Evolutionary conservation across 2,329 filamentous ascomycete genomes (phyloP), one percentile per base, ranked within the genome.

Genomic region (Balansia obtecta): DNA sequence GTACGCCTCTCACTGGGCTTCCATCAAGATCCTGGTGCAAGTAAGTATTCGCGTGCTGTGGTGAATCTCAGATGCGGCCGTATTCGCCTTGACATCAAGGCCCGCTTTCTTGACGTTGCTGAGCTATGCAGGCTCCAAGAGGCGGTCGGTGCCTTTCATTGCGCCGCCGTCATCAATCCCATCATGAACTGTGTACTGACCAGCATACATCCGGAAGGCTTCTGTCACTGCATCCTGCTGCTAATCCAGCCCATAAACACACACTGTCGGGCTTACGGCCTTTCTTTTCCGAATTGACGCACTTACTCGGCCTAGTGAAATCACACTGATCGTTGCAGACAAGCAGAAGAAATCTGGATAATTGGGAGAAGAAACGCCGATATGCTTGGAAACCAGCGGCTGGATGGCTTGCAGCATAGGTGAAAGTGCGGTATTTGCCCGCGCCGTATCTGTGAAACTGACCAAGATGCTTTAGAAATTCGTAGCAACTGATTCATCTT

Each of bases 241-340:
- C 15, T 12, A 37, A 4, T 37, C 15, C 34, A 12, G 15, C 34
- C 34, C n/a, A 41, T n/a, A 18, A 20, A 41, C 10, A 7, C 39
- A 18, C 39, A 41, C 4, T 13, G 39, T 41, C 53, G 53, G 18
- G 46, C 53, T 3, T 56, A 54, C 49, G 54, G 43, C n/a, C 53
- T 59, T 41, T 61, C 53, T 59, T 41, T 61, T 18, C 41, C 56
- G 3, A 55, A 59, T 45, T 62, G 58, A n/a, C 43, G 54, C 53
- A 32, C 48, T 43, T 57, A 58, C 43, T 49, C 27, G 48, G 16
- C 58, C 59, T 2, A 61, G 54, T 12, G 53, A 55, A 43, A 51
- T 44, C 47, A 22, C 59, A 58, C 50, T 63, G 60, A 15, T 12
- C 6, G 6, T 37, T 2, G 34, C 34, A 37, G 15, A 37, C 4